phyloP scores from a whole-genome alignment of 768 basidiomycete genomes.

The Lactifluus subvellereus region DNA sequence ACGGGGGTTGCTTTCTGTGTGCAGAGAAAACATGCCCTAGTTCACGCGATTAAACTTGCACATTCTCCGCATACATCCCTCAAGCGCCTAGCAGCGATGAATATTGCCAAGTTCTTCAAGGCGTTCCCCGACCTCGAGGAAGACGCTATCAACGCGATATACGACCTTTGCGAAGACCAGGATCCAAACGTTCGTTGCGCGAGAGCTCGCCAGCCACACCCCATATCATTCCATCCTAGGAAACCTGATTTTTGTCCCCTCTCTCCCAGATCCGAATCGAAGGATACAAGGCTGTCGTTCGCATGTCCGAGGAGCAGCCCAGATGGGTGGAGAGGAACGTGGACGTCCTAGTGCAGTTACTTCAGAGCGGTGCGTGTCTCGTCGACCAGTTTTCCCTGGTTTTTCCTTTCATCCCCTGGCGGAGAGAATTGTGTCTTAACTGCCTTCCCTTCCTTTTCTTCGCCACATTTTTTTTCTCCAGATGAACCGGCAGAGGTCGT shows the following conservation, averaged over 20 bases:
- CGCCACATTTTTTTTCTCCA: constrained; percentile 25
- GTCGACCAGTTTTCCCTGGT: background rate
- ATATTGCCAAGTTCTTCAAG: constrained; percentile 53
- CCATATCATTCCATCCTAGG: background rate
- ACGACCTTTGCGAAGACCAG: constrained; percentile 72
- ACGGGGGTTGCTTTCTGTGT: background rate
- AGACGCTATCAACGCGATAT: constrained; percentile 68
- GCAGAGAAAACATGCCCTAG: constrained; percentile 49
- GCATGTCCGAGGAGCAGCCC: constrained; percentile 41
- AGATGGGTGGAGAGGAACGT: constrained; percentile 66
- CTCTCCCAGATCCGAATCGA: constrained; percentile 54
- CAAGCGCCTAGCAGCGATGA: constrained; percentile 53
- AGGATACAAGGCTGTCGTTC: constrained; percentile 58
- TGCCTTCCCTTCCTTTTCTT: background rate
- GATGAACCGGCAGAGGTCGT: constrained; percentile 63
- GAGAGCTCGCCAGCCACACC: background rate
- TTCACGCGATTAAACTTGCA: constrained; percentile 48
- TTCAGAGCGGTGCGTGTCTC: constrained; percentile 58
- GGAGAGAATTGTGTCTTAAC: background rate
- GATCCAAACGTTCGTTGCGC: constrained; percentile 39
- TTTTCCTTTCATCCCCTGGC: background rate
- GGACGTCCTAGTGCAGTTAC: constrained; percentile 67
- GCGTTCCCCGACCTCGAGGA: constrained; percentile 71
- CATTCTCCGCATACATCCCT: constrained; percentile 42
- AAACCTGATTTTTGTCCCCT: background rate